Percentiles rank a stretch among this genome's conserved stretches.
These are phyloP conservation scores for Sanghuangporus weigelae DNA, from an alignment of 1,284 basidiomycete genomes.

Conservation along the genomic window DNA sequence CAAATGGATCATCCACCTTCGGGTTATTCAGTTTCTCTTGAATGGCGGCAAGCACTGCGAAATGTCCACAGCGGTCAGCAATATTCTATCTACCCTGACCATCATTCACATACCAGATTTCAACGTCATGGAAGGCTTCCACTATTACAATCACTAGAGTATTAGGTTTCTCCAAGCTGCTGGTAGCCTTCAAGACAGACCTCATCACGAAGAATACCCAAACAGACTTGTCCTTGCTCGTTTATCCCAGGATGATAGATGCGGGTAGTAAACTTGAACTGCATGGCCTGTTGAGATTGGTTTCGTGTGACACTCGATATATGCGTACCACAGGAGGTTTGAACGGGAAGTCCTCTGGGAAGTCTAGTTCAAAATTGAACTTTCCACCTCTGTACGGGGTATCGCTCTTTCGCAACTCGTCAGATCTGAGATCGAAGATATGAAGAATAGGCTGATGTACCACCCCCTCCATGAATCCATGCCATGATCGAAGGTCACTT, in stretches of 20 bases:
- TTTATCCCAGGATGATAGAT: slow-evolving; percentile 94
- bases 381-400: slow-evolving; percentile 84
- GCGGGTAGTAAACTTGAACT: slow-evolving; percentile 85
- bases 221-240: slow-evolving; percentile 81
- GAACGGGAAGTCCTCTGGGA: slow-evolving; percentile 80
- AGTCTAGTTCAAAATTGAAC: slow-evolving; percentile 68
- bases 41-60: slow-evolving; percentile 68
- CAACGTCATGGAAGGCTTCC: slow-evolving; percentile 84
- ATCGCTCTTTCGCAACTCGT: slow-evolving; percentile 42
- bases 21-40: slow-evolving; percentile 87
- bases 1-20: slow-evolving; percentile 86
- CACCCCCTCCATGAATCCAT: slow-evolving; percentile 69
- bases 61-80: background rate
- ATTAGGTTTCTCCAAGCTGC: background rate
- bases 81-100: background rate
- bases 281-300: background rate
- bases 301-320: slow-evolving; percentile 1
- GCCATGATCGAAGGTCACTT: slow-evolving; percentile 75
- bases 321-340: slow-evolving; percentile 72
- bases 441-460: slow-evolving; percentile 40
- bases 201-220: slow-evolving; percentile 77
- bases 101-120: slow-evolving; percentile 29
- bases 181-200: slow-evolving; percentile 32
- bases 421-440: slow-evolving; percentile 4
- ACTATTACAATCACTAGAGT: slow-evolving; percentile 40